Percentiles rank a stretch among this genome's conserved stretches.
Evolutionary conservation across 305 asterid genomes (phyloP).

Genomic region (Solanum aculeatissimum): DNA sequence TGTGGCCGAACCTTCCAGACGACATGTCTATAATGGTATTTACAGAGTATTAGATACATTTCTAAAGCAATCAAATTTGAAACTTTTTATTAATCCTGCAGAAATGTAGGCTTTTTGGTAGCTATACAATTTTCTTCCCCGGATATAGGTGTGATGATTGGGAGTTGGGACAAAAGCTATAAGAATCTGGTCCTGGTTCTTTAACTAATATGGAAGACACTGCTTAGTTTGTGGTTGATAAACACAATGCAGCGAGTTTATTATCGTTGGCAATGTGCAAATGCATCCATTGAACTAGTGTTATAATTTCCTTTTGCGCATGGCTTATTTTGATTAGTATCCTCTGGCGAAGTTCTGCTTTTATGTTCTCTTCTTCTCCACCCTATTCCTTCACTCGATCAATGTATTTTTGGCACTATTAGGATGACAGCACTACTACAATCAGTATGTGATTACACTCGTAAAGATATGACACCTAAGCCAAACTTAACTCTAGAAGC

Average conservation of each 20-base stretch:
- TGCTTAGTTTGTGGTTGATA: background rate
- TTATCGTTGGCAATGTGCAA: background rate
- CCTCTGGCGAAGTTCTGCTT: background rate
- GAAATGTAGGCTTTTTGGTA: background rate
- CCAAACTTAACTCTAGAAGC: background rate
- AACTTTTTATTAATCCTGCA: background rate
- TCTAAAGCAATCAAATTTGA: conserved; percentile 20
- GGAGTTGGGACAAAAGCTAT: background rate
- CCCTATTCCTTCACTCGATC: background rate
- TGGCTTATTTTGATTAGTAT: background rate
- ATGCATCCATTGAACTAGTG: background rate
- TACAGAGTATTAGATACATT: conserved; percentile 21
- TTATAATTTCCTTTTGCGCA: background rate
- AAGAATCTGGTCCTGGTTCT: background rate
- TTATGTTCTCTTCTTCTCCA: background rate
- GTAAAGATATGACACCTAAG: background rate
- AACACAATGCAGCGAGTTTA: background rate
- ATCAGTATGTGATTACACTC: background rate
- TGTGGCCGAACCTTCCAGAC: conserved; percentile 33
- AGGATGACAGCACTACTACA: background rate
- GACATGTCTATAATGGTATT: conserved; percentile 8
- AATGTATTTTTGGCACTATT: background rate
- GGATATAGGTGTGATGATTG: background rate
- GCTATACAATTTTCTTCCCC: background rate
- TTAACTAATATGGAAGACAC: background rate